Conservation (phyloP, 2,329 filamentous ascomycete genomes). For the Trichocomaceae sp. region DNA sequence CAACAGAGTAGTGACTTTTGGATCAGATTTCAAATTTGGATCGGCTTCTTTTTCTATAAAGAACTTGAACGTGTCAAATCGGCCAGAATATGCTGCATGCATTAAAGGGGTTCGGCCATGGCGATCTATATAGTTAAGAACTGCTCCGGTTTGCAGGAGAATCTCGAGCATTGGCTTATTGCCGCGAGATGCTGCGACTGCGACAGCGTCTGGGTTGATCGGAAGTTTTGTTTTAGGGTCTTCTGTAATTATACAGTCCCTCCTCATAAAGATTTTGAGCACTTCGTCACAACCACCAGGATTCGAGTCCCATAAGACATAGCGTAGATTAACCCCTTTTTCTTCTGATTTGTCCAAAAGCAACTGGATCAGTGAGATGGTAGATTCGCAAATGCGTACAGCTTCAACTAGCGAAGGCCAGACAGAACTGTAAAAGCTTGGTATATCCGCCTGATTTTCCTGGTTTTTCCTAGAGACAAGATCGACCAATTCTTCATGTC, state of each 20-base stretch:
- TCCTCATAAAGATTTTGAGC: too few species aligned
- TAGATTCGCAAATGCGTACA: not conserved
- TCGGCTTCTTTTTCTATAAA: not conserved
- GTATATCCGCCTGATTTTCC: not conserved
- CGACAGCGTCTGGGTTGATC: too few species aligned
- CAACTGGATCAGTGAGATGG: not conserved
- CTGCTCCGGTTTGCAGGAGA: not conserved
- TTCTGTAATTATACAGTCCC: too few species aligned
- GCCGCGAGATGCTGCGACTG: not conserved
- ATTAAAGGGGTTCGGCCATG: not conserved
- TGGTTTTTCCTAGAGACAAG: not conserved
- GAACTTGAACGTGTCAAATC: not conserved
- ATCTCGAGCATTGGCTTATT: not conserved
- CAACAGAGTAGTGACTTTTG: not conserved
- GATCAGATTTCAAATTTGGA: not conserved
- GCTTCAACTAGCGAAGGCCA: not conserved
- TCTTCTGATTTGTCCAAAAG: not conserved
- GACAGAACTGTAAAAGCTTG: not conserved
- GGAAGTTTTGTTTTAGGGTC: too few species aligned
- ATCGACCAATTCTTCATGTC: not conserved
- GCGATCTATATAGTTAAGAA: not conserved
- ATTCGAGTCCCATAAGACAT: too few species aligned
- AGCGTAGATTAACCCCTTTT: too few species aligned
- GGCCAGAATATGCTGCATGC: not conserved
- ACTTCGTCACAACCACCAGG: too few species aligned